phyloP scores from a whole-genome alignment of 345 rosid species.

The Eucalyptus regnans region DNA sequence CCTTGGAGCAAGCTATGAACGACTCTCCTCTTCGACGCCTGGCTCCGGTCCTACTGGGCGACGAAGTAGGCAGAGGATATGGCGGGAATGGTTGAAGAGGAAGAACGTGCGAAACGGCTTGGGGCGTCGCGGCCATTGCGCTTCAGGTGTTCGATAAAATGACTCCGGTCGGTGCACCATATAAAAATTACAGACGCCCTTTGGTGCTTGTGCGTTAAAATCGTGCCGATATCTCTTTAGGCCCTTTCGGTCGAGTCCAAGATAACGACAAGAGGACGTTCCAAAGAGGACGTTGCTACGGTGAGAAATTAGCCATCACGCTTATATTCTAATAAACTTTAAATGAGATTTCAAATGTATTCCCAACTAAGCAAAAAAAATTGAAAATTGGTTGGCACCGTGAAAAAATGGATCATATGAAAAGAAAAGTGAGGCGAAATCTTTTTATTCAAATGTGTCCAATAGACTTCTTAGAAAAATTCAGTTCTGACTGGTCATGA shows the following conservation, averaged over 20 bases:
- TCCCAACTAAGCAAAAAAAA: no score
- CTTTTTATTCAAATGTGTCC: background rate
- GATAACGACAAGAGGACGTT: background rate
- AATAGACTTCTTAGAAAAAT: background rate
- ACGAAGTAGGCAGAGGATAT: background rate
- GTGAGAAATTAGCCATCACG: background rate
- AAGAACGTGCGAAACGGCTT: background rate
- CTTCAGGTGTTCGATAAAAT: background rate
- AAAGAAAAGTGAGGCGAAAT: background rate
- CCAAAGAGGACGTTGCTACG: background rate
- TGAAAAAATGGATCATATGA: accelerated
- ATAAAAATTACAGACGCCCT: background rate
- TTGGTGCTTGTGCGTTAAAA: background rate
- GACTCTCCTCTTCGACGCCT: background rate
- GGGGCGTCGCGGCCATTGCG: background rate
- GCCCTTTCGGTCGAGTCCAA: background rate
- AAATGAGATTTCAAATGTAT: background rate
- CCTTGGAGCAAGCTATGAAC: conserved; percentile 17
- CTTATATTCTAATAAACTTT: background rate
- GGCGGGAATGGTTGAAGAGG: background rate
- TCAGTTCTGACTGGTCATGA: accelerated
- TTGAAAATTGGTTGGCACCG: background rate
- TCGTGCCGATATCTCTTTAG: background rate
- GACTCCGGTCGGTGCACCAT: background rate
- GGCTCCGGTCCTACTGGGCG: background rate